Conservation (phyloP, 768 basidiomycete species). For the Leccinum fibrillosum region DNA sequence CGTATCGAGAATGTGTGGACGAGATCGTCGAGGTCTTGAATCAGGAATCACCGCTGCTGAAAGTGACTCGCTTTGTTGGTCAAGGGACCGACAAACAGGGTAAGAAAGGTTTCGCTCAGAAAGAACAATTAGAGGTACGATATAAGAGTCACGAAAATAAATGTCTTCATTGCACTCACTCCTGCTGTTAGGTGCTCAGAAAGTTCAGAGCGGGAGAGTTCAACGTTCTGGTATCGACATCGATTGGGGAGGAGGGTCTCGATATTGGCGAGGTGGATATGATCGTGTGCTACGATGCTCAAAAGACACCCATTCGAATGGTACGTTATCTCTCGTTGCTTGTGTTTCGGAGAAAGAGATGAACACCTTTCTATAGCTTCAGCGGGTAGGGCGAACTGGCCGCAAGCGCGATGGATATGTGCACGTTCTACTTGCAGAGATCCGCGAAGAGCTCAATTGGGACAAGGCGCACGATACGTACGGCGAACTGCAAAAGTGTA, state of each 20-base stretch:
- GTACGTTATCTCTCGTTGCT: conserved; percentile 41
- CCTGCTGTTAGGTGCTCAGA: conserved; percentile 62
- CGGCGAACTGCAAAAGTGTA: conserved; percentile 83
- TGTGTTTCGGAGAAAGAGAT: neutral
- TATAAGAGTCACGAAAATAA: neutral
- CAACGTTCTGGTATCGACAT: conserved; percentile 94
- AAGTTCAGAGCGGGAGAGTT: conserved; percentile 84
- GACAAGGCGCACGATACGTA: conserved; percentile 84
- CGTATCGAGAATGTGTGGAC: conserved; percentile 86
- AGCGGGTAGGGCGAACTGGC: conserved; percentile 93
- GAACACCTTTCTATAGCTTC: conserved; percentile 55
- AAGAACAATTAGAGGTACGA: conserved; percentile 82
- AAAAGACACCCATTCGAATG: conserved; percentile 95
- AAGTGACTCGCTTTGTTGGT: conserved; percentile 85
- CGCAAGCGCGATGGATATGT: conserved; percentile 87
- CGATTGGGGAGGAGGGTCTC: conserved; percentile 96
- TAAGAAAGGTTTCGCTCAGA: conserved; percentile 85
- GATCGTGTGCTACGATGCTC: conserved; percentile 94
- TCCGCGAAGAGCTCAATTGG: conserved; percentile 88
- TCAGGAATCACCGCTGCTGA: conserved; percentile 71
- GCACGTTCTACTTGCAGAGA: conserved; percentile 88
- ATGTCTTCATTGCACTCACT: conserved; percentile 9
- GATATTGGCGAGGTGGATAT: conserved; percentile 98
- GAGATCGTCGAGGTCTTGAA: conserved; percentile 85
- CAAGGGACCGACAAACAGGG: conserved; percentile 85